Conservation (phyloP, 1,284 basidiomycete genomes). For the Cutaneotrichosporon mucoides region DNA sequence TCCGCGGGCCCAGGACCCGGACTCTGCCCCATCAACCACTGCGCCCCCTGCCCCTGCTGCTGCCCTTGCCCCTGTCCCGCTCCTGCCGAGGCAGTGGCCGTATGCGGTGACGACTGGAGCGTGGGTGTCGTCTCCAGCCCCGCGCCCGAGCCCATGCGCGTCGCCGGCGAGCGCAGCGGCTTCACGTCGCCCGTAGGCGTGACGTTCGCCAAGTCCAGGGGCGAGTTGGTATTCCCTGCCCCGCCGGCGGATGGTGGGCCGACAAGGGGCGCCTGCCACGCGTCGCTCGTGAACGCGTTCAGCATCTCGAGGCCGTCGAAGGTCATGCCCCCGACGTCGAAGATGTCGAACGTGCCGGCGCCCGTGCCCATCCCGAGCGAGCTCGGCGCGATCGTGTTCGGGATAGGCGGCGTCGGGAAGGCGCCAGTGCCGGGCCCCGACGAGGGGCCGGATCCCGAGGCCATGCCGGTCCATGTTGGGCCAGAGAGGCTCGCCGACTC, state of each 20-base stretch:
- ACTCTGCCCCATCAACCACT: constrained; percentile 14
- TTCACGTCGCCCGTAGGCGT: background rate
- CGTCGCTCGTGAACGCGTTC: constrained; percentile 38
- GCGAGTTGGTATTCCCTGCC: no score
- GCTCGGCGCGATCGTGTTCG: constrained; percentile 3
- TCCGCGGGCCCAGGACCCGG: constrained; percentile 13
- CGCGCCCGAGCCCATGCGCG: constrained; percentile 2
- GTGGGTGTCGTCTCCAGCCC: background rate
- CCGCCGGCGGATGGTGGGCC: background rate
- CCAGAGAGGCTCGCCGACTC: background rate
- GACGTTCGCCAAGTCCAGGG: background rate
- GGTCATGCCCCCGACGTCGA: constrained; percentile 44
- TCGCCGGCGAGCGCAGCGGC: constrained; percentile 1
- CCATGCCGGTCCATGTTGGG: background rate
- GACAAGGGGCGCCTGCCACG: constrained; percentile 14
- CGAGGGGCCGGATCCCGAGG: background rate
- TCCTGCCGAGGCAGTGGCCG: background rate
- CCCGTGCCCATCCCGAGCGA: background rate
- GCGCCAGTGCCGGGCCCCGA: background rate
- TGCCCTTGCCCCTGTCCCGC: constrained; percentile 10
- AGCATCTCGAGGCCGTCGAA: constrained; percentile 46
- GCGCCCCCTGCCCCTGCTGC: background rate
- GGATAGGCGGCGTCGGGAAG: constrained; percentile 3
- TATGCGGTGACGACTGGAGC: background rate
- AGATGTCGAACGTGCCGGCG: constrained; percentile 14